Evolutionary conservation across 345 rosid genomes (phyloP), one percentile per base, ranked within the genome.

Genomic region (Linum trigynum): DNA sequence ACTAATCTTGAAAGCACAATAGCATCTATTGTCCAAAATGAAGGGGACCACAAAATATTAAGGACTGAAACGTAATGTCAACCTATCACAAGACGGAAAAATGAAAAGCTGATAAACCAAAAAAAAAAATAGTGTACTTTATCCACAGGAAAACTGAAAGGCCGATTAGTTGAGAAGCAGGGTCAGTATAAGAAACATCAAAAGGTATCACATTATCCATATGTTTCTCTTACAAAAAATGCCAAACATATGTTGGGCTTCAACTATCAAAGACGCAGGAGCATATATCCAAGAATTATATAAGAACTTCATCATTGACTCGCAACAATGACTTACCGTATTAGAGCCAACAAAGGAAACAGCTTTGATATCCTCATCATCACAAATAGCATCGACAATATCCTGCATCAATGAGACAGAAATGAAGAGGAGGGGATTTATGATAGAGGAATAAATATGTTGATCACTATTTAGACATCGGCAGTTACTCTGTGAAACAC

Each of bases 261-360:
- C 14, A 48, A 10, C 53, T 9, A 4, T 48, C 53, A 48, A 48
- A 0, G 53, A 48, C 59, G 7, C 2, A 23, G 16, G 5, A 55
- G 14, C 5, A 6, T 15, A 3, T 14, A 35, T 16, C 32, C 32
- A 35, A 57, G 37, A 2, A 7, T 11, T 4, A 15, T n/a, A 57
- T 57, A 37, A 12, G 10, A 8, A 57, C 9, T 17, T 2, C 12
- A 3, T 17, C 61, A 57, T 10, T 23, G 32, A 23, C 38, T 17
- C 61, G 38, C 12, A 17, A 7, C 36, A 57, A 50, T 64, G 67
- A 78, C 96, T 86, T 86, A 92, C 98, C 43, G 76, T 82, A 74
- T 92, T 90, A 0, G 98, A 92, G 69, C 98, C 98, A 59, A 92
- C 99, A 72, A 94, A 94, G 39, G 99, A 94, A 69, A 94, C 75